Evolutionary conservation across 257 asterid species (phyloP).

Genomic region (Primulina eburnea): DNA sequence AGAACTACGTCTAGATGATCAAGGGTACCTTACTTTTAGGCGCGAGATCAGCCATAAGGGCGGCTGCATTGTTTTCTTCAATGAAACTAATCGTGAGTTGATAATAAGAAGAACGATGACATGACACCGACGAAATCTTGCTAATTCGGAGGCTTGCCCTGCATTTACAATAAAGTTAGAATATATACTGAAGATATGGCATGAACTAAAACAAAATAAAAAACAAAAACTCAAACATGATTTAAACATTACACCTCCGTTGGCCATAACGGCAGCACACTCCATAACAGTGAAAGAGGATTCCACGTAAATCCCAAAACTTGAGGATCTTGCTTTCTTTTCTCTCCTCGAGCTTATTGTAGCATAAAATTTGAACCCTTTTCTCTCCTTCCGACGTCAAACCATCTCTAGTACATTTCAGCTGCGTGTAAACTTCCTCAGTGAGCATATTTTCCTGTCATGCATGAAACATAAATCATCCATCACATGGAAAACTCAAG

Average conservation of each 20-base stretch:
- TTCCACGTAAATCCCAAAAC: constrained; percentile 57
- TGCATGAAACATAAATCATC: neutral
- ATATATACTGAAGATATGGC: neutral
- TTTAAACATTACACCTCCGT: constrained; percentile 57
- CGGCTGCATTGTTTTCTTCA: constrained; percentile 82
- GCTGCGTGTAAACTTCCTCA: constrained; percentile 41
- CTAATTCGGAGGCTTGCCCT: constrained; percentile 85
- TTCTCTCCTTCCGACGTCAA: constrained; percentile 42
- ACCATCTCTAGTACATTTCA: constrained; percentile 47
- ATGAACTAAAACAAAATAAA: neutral
- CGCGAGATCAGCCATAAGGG: constrained; percentile 93
- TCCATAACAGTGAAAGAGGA: constrained; percentile 60
- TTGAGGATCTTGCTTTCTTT: constrained; percentile 46
- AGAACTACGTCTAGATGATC: neutral
- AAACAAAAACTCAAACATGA: neutral
- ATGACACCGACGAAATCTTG: constrained; percentile 81
- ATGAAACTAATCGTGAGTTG: constrained; percentile 86
- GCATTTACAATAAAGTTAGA: constrained; percentile 3
- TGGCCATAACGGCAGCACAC: constrained; percentile 52
- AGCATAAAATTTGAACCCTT: constrained; percentile 40
- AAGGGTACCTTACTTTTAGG: constrained; percentile 72
- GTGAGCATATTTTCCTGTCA: constrained; percentile 40
- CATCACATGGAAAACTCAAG: neutral
- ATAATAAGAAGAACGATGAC: constrained; percentile 55
- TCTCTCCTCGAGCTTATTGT: constrained; percentile 50